Conservation (phyloP, 768 basidiomycete species). For the Paxillus rubicundulus region DNA sequence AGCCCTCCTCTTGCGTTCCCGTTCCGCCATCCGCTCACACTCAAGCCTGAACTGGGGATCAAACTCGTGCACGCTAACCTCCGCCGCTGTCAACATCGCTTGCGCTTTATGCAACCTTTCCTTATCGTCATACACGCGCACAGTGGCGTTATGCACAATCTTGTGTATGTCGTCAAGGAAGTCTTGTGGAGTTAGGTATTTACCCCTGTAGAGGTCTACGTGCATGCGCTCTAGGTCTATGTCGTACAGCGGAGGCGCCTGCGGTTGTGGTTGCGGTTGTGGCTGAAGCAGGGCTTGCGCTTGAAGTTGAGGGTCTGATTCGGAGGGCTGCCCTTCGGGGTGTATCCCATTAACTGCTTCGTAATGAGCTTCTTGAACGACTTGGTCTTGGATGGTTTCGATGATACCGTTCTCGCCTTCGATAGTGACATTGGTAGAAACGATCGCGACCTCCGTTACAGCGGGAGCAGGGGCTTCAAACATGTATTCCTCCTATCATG, state of each 20-base stretch:
- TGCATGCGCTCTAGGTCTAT: conserved; percentile 95
- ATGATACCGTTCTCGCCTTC: conserved; percentile 42
- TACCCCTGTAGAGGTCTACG: conserved; percentile 73
- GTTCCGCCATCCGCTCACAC: conserved; percentile 82
- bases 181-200: conserved; percentile 83
- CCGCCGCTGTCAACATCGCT: conserved; percentile 82
- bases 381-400: conserved; percentile 41
- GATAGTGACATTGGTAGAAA: conserved; percentile 38
- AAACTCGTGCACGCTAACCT: conserved; percentile 85
- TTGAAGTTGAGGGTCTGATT: conserved; percentile 32
- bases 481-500: conserved; percentile 69
- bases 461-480: conserved; percentile 41
- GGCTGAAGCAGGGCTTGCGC: conserved; percentile 36
- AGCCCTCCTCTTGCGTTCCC: conserved; percentile 66
- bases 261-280: conserved; percentile 36
- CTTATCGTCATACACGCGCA: conserved; percentile 56
- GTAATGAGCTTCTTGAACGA: conserved; percentile 30
- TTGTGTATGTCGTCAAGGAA: conserved; percentile 83
- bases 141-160: conserved; percentile 73
- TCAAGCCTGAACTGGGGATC: conserved; percentile 76
- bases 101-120: conserved; percentile 82
- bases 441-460: conserved; percentile 30
- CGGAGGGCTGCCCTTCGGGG: conserved; percentile 13
- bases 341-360: conserved; percentile 41
- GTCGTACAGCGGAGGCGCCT: conserved; percentile 59